phyloP scores from a whole-genome alignment of 129 eudicot species.

The Chrysanthemum seticuspe region DNA sequence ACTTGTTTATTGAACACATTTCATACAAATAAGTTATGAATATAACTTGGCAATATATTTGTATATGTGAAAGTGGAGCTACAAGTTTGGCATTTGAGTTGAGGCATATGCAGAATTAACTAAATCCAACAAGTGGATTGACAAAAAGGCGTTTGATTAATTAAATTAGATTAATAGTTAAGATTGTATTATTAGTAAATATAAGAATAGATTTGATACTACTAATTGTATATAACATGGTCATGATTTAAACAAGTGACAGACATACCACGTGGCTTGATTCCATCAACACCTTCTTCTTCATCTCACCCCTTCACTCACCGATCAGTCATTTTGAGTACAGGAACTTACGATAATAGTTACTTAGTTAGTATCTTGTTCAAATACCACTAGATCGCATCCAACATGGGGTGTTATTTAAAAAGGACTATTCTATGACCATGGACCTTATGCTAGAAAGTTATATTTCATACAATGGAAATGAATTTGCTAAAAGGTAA shows the following conservation, averaged over 20 bases:
- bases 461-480: not conserved
- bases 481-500: conserved; percentile 13
- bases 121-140: not conserved
- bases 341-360: not conserved
- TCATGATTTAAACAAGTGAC: conserved; percentile 26
- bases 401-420: conserved; percentile 2
- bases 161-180: not conserved
- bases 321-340: conserved; percentile 12
- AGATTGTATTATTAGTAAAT: not conserved
- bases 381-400: not conserved
- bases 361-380: not conserved
- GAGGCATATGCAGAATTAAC: not conserved
- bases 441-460: not conserved
- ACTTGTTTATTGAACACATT: too few species aligned
- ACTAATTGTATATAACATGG: conserved; percentile 11
- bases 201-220: not conserved
- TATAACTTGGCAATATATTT: too few species aligned
- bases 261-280: conserved; percentile 40
- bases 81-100: not conserved
- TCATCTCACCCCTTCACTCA: conserved; percentile 4
- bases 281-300: conserved; percentile 22
- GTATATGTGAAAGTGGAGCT: not conserved
- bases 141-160: not conserved
- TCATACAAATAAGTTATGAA: too few species aligned
- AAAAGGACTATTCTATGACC: not conserved